Evolutionary conservation across 2,329 filamentous ascomycete genomes (phyloP).

Genomic region (Fusarium sacchari): DNA sequence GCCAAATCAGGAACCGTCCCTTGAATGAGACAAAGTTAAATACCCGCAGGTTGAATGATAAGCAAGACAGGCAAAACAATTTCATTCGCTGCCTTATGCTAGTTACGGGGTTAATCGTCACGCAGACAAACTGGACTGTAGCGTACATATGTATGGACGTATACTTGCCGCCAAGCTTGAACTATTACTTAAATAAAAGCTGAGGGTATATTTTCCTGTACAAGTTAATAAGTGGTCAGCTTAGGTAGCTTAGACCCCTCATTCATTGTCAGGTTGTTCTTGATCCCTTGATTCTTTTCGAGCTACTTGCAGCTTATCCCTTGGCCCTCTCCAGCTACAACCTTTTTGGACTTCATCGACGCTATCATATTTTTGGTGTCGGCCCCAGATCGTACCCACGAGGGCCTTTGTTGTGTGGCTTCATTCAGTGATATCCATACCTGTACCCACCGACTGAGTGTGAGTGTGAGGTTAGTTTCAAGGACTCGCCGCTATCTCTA

Average conservation of each 20-base stretch:
- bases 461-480: constrained; percentile 22
- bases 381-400: constrained; percentile 37
- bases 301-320: constrained; percentile 31
- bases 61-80: constrained; percentile 2
- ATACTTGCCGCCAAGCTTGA: constrained; percentile 23
- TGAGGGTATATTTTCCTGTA: neutral
- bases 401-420: constrained; percentile 19
- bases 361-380: constrained; percentile 28
- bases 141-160: too few species aligned
- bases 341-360: constrained; percentile 37
- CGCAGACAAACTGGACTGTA: constrained; percentile 15
- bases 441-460: constrained; percentile 2
- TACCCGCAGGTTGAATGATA: constrained; percentile 34
- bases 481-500: constrained; percentile 30
- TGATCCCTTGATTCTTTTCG: constrained; percentile 14
- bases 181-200: constrained; percentile 5
- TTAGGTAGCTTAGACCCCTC: constrained; percentile 26
- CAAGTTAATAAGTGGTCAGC: constrained; percentile 5
- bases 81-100: constrained; percentile 33
- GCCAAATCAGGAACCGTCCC: constrained; percentile 17
- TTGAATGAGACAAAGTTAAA: neutral
- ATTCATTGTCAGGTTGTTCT: constrained; percentile 24
- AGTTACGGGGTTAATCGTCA: constrained; percentile 24
- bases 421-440: constrained; percentile 18
- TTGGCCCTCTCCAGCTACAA: constrained; percentile 28